Evolutionary conservation across 192 early-diverging fungal genomes (phyloP), one percentile per base, ranked within the genome.

Genomic region (Coemansia asiatica): DNA sequence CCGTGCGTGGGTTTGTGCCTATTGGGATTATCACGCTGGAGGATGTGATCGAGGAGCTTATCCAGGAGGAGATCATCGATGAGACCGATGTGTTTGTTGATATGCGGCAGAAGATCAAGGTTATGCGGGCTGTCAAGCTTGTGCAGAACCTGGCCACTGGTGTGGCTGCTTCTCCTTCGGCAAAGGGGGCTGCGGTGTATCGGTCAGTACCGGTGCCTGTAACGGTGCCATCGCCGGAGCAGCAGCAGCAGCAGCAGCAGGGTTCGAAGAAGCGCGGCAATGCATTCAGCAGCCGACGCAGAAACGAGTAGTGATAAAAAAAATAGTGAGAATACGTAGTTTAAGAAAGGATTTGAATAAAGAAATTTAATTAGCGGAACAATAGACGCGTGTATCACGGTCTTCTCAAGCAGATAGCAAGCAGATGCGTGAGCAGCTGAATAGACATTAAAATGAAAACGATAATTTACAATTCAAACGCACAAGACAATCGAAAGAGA

Each of bases 21-120:
- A 76, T 91, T 9, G 91, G 91, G 29, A 86, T 91, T n/a, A 88
- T 92, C 47, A 92, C 91, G 1, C 75, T 92, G 50, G 91, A 92
- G 61, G 91, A 92, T 69, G 89, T 92, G 8, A 92, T 92, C 66
- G 91, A 93, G 75, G 91, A 91, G 67, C 73, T 93, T 16, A 88
- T 93, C 61, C 89, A 89, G 36, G 91, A 93, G 65, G 89, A 92
- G 65, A 92, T 92, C 58, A 84, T 92, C 28, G 91, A 92, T 66
- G 91, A 92, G 66, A 91, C 91, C 6, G 91, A 91, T 68, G 90
- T 86, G 61, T 85, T 85, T 69, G 61, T 85, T 28, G 83, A 85
- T 19, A 79, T 82, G 49, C 73, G 76, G 50, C 64, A 71, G 47
- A 66, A 70, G 40, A 70, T 81, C 59, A 74, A 64, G 33, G 83